Conservation (phyloP, 2,329 filamentous ascomycete species). For the Aspergillus candidus region DNA sequence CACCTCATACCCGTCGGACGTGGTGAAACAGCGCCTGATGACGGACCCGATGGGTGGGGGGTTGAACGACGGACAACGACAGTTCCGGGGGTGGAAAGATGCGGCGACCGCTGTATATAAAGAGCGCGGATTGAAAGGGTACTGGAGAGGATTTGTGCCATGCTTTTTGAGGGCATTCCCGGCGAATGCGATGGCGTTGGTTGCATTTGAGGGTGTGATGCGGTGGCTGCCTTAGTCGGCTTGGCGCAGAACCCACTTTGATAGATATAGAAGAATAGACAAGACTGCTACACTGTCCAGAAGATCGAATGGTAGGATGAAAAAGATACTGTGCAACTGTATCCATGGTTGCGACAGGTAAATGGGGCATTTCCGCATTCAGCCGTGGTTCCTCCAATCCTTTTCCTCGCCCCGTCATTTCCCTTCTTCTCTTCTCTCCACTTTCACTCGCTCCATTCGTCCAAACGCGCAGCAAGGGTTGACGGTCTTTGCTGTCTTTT, state of each 20-base stretch:
- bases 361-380: conserved; percentile 4
- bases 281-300: neutral
- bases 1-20: conserved; percentile 83
- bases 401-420: too few species aligned
- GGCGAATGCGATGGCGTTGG: conserved; percentile 86
- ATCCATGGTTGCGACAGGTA: too few species aligned
- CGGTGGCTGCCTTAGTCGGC: conserved; percentile 42
- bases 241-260: neutral
- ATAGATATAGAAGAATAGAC: conserved; percentile 7
- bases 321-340: neutral
- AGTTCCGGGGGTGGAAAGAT: conserved; percentile 70
- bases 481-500: neutral
- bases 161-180: conserved; percentile 93
- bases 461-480: neutral
- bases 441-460: neutral
- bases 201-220: conserved; percentile 92
- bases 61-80: conserved; percentile 60
- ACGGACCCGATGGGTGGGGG: conserved; percentile 76
- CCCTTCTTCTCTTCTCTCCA: neutral
- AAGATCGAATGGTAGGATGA: neutral
- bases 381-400: neutral
- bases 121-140: conserved; percentile 71
- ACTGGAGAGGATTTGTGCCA: conserved; percentile 88
- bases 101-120: conserved; percentile 70
- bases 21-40: conserved; percentile 96